Evolutionary conservation across 768 basidiomycete species (phyloP), one percentile per base, ranked within the genome.

Genomic region (Naematelia encephala): DNA sequence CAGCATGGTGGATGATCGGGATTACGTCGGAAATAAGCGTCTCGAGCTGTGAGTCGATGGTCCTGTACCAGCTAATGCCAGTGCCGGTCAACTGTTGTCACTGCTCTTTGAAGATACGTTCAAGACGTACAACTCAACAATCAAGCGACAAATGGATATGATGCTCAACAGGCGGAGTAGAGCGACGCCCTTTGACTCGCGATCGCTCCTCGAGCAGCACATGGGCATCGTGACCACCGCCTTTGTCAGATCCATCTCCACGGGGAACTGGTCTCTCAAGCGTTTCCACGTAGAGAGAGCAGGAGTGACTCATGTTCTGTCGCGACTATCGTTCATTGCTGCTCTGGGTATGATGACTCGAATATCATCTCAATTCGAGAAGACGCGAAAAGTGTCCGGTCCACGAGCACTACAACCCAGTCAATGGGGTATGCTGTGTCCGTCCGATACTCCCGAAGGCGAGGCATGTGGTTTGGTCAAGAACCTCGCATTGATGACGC

Each of bases 321-420:
- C 89, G 70, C 86, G 96, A 43, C 80, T 99, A 51, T 90, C 88
- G 72, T 99, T 94, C 82, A 96, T 99, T 76, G 89, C 91, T 56
- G 96, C 96, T 0, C 82, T 99, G 14, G 96, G 96, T 14, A 99
- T 98, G 96, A 99, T 99, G 96, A 99, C 96, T 8, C 87, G 96
- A 22, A 99, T 99, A 64, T 88, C 90, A 11, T 94, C 91, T 21
- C 96, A 99, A 79, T 99, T 99, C 74, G 96, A 99, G 78, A 99
- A 99, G 83, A 98, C 96, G 21, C 82, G 96, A 59, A 99, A 99
- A 77, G 96, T 99, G 60, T 94, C 91, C 66, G 96, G 96, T 43
- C 96, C 96, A 27, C 85, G 96, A 69, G 93, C 94, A 21, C 78
- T 99, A 60, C 96, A 99, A 74, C 94, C 96, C 3, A 90, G 88